Evolutionary conservation across 306 rosid genomes (phyloP).

Genomic region (Fagus sylvatica): DNA sequence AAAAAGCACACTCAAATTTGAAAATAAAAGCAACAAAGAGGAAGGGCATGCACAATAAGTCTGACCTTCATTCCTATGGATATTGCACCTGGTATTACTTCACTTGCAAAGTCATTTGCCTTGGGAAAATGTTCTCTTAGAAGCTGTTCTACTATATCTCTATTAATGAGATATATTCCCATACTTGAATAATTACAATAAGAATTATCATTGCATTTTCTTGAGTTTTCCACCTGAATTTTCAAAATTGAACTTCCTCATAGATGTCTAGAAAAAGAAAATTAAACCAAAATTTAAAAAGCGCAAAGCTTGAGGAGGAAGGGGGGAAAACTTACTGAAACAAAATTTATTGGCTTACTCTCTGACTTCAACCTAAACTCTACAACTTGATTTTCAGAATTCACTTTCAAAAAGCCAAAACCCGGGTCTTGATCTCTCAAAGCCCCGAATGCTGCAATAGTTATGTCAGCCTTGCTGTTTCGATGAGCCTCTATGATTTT

Average conservation of each 20-base stretch:
- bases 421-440: constrained; percentile 27
- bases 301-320: neutral
- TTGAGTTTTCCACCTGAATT: constrained; percentile 19
- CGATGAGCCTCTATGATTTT: constrained; percentile 33
- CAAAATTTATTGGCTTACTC: neutral
- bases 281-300: neutral
- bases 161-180: constrained; percentile 42
- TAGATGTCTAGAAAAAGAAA: neutral
- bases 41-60: neutral
- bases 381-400: constrained; percentile 21
- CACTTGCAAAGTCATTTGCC: constrained; percentile 36
- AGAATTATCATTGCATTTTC: constrained; percentile 5
- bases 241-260: neutral
- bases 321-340: constrained; percentile 24
- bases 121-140: constrained; percentile 28
- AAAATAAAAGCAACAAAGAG: neutral
- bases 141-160: constrained; percentile 27
- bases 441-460: constrained; percentile 34
- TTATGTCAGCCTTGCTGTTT: constrained; percentile 31
- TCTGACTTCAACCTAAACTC: constrained; percentile 26
- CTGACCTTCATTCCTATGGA: constrained; percentile 42
- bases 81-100: constrained; percentile 46
- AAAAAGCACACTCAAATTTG: neutral
- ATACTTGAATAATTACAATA: constrained; percentile 29
- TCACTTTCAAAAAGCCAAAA: constrained; percentile 34